Evolutionary conservation across 2,329 filamentous ascomycete species (phyloP), one percentile per base, ranked within the genome.

Genomic region (Monilinia polystroma): DNA sequence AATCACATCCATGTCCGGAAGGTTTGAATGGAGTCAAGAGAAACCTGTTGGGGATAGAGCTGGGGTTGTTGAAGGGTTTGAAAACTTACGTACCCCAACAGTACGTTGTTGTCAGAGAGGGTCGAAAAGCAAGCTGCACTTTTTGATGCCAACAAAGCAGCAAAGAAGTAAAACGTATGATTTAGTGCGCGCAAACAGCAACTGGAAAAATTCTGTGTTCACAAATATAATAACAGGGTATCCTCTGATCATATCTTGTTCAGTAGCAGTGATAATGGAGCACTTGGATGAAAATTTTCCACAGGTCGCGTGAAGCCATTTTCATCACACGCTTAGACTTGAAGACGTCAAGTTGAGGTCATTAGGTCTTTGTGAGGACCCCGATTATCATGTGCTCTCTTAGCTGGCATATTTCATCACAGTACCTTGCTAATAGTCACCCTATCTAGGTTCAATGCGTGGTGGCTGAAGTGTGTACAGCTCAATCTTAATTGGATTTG

Each of bases 21-120:
- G 87, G 77, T 87, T 84, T 70, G 89, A 90, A 78, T 87, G 88
- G 87, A 88, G 84, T 70, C 87, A 89, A 76, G 86, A 89, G 72
- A 79, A 82, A 79, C 66, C 74, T 0, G 72, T 74, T 2, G 85
- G 80, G 0, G 87, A 89, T 72, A 74, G 81, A 0, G 76, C 83
- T 29, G 87, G 87, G 0, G 82, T 89, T 0, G 77, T 87, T 10
- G 72, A 82, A 4, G 87, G 87, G 0, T 88, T 90, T 68, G 76
- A 77, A 47, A 72, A 66, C 8, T 58, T 85, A 66, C 78, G n/a
- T 29, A 35, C 55, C 8, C 26, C 26, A 11, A 26, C 3, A 12
- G 23, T 65, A n/a, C 55, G 10, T 29, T 47, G 7, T n/a, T 63
- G 20, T 58, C 41, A 18, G 55, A 59, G 1, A 65, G 45, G 23